Evolutionary conservation across 2,329 filamentous ascomycete species (phyloP).

Genomic region (Nannizziopsis barbatae): DNA sequence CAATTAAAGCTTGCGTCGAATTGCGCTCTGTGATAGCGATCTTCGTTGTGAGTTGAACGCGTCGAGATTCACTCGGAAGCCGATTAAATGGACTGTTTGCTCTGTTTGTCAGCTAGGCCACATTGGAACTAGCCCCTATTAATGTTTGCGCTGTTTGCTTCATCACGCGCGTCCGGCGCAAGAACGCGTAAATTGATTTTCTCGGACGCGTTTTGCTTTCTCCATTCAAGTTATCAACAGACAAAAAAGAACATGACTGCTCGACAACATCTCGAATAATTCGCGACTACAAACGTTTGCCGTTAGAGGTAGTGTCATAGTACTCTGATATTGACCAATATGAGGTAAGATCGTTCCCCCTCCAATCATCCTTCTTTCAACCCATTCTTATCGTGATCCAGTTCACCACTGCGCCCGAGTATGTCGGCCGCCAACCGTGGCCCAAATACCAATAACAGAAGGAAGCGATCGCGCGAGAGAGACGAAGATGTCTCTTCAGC

Average conservation of each 20-base stretch:
- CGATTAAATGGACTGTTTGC: slow-evolving; percentile 5
- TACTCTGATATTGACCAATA: neutral
- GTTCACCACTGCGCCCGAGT: slow-evolving; percentile 71
- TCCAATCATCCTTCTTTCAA: neutral
- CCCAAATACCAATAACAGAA: slow-evolving; percentile 40
- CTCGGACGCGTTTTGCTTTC: neutral
- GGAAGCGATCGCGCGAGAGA: slow-evolving; percentile 54
- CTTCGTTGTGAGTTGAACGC: neutral
- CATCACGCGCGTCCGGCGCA: neutral
- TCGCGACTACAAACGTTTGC: too few species aligned
- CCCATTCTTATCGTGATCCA: slow-evolving; percentile 27
- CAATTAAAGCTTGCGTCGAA: too few species aligned
- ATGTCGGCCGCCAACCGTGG: slow-evolving; percentile 77
- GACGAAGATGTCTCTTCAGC: slow-evolving; percentile 49
- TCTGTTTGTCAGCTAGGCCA: neutral
- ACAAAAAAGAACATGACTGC: too few species aligned
- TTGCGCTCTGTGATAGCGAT: neutral
- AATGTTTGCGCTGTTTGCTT: neutral
- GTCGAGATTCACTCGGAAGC: neutral
- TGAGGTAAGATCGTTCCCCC: slow-evolving; percentile 1
- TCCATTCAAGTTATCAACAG: neutral
- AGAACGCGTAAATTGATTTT: slow-evolving; percentile 7
- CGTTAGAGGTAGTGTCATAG: too few species aligned
- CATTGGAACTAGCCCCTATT: neutral
- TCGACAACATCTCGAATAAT: too few species aligned